Evolutionary conservation across 2,329 filamentous ascomycete genomes (phyloP), one percentile per base, ranked within the genome.

Genomic region (Colletotrichum eleusines): DNA sequence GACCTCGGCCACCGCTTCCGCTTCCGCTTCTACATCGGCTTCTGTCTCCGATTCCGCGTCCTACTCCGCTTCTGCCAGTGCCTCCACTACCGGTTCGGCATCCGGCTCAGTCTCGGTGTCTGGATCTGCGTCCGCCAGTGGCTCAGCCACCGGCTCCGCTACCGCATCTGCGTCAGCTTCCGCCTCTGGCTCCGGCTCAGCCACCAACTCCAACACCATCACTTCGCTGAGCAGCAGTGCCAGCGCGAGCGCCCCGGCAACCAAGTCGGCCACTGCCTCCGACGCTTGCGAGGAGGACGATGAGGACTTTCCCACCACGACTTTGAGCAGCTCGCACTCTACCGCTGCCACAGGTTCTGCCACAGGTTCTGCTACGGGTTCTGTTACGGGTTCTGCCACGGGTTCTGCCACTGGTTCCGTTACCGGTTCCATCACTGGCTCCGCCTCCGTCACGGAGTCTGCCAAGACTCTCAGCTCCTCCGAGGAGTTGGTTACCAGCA

Each of bases 401-500:
- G 42, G 60, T 3, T 48, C 66, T 14, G 26, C 53, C 20, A 60
- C 67, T 2, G 26, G 51, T 5, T 18, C 54, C 31, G 58, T 67
- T 46, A 73, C 67, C 46, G 69, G 72, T 40, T 62, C 61, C 26
- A 42, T 31, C 35, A 33, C 64, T 40, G 58, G 57, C 33, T 51
- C 28, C 16, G 38, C 42, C n/a, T 59, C 53, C 12, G 42, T 51
- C n/a, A 44, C 55, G 23, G 54, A 69, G 55, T 51, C 61, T 40
- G 44, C 51, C 66, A 63, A 58, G 23, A 50, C 44, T 16, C 35
- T 46, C 12, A 44, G 23, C 35, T 48, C 54, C 23, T 51, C 59
- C 51, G 61, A 72, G n/a, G 51, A 71, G 51, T 73, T 74, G 40
- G 75, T 72, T 12, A 77, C 75, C 9, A 80, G 77, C 60, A 79